Base-by-base conservation (phyloP, 192 early-diverging fungal species). In the Podila horticola region DNA sequence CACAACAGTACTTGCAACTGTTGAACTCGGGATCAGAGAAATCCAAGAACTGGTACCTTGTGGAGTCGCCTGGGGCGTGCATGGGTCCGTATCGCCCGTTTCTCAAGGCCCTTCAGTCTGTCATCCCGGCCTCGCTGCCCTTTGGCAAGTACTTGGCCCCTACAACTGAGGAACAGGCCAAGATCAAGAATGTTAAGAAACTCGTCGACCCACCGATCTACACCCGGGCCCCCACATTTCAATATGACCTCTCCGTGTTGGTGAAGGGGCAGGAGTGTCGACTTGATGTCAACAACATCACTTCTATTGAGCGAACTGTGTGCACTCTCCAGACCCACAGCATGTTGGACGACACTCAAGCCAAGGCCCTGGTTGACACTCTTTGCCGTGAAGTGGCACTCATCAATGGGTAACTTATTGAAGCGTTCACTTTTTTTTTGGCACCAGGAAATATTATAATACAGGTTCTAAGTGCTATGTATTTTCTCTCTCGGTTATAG, bases 281-380 rank as follows among this genome's bases (percentile, higher is more conserved):
- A 1, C 51, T 82, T 22, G 66, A 83, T 31, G 79, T 69, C 5
- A 8, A 2, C 13, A 65, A 75, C 17, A n/a, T 3, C 17, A 3
- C 30, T 1, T 74, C 69, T 17, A 51, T 60, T 20, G 20, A 62
- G 19, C 5, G 22, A 7, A 55, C 69, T 0, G 50, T 72, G 15
- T 0, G 30, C 12, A 30, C 30, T 1, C 65, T 88, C 17, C 55
- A 65, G 30, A 8, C 13, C 1, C 11, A 67, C 22, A 79, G 83
- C 41, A 64, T 59, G 1, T 65, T 92, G 13, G 91, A 92, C 59
- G 81, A 79, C 12, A 85, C 83, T 5, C 91, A 92, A 71, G 74
- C 84, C 0, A 38, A 48, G 4, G 86, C 89, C 13, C 69, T 92
- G 26, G 77, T 88, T 4, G 62, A 84, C 11, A 86, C 87, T 4